Evolutionary conservation across 495 filamentous ascomycete species (phyloP), one percentile per base, ranked within the genome.

Genomic region (Schizothecium vesticola): DNA sequence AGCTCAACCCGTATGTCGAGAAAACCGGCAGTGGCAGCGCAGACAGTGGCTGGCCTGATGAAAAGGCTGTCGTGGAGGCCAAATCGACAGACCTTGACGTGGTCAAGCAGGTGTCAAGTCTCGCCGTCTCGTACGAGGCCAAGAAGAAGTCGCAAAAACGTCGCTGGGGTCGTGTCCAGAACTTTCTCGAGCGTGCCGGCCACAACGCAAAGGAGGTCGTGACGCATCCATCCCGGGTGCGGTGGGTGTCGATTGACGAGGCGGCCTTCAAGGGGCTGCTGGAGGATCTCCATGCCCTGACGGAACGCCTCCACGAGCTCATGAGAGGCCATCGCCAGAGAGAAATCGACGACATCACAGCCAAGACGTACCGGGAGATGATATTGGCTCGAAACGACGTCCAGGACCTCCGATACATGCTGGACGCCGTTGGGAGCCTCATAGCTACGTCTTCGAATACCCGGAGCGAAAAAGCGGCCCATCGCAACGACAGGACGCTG

Each of bases 341-440:
- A 61, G 68, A 69, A n/a, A 74, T 78, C 28, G 76, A 77, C 60
- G 75, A 74, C 21, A 77, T 78, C 58, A 74, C 75, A 0, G 75
- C 71, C 57, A 78, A 74, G 64, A 78, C 74, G 1, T 78, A 78
- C 65, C 67, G 76, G 0, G 76, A 78, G 65, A 76, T 78, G 75
- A 72, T 78, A 8, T 57, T 78, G 16, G 67, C 74, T 19, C 67
- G 76, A 1, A 73, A 78, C 51, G 66, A 71, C 28, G 65, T 78
- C 22, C 62, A 74, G 22, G 74, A 77, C 16, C 58, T 78, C 3
- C 64, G 68, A 23, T 70, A 72, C 59, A 78, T 76, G 74, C 28
- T 78, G 1, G 74, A 69, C 8, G 76, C 76, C 19, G 71, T 74
- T 1, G 67, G 66, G 0, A 56, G 66, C 56, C 64, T 74, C 7